Conservation (phyloP, 129 eudicot genomes). For the Arctium minus region DNA sequence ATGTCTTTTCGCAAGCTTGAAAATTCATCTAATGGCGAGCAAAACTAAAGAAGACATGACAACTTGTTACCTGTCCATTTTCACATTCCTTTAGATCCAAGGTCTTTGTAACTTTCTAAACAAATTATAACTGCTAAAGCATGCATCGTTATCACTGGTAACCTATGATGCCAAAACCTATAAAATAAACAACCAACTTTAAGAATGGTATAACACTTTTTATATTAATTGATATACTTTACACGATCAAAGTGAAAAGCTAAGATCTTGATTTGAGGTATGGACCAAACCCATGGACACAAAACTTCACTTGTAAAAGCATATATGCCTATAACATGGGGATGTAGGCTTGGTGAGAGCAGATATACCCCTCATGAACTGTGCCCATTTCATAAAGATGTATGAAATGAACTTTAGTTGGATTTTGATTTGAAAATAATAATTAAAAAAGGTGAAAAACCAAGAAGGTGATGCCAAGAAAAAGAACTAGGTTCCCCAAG, state of each 20-base stretch:
- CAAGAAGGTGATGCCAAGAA: background rate
- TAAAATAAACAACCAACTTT: background rate
- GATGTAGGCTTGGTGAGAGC: conserved; percentile 16
- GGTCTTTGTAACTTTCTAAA: background rate
- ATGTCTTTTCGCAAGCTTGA: background rate
- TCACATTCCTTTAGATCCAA: background rate
- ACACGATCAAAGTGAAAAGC: conserved; percentile 4
- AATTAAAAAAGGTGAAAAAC: background rate
- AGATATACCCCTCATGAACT: conserved; percentile 31
- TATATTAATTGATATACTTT: background rate
- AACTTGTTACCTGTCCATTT: background rate
- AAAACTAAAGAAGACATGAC: background rate
- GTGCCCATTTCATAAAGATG: conserved; percentile 32
- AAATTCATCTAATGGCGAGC: background rate
- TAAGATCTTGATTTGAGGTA: conserved; percentile 5
- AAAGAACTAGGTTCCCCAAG: conserved; percentile 27
- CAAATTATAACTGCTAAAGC: background rate
- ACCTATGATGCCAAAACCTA: background rate
- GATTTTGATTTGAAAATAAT: background rate
- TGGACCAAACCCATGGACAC: conserved; percentile 27
- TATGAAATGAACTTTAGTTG: conserved; percentile 8
- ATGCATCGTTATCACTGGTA: background rate
- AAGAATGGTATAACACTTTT: background rate
- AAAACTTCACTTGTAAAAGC: conserved; percentile 28
- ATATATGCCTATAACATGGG: conserved; percentile 40